A percentile compares a stretch with the other conserved stretches of the same genome.
phyloP scores from a whole-genome alignment of 2,329 filamentous ascomycete species.

The Cytospora schulzeri region DNA sequence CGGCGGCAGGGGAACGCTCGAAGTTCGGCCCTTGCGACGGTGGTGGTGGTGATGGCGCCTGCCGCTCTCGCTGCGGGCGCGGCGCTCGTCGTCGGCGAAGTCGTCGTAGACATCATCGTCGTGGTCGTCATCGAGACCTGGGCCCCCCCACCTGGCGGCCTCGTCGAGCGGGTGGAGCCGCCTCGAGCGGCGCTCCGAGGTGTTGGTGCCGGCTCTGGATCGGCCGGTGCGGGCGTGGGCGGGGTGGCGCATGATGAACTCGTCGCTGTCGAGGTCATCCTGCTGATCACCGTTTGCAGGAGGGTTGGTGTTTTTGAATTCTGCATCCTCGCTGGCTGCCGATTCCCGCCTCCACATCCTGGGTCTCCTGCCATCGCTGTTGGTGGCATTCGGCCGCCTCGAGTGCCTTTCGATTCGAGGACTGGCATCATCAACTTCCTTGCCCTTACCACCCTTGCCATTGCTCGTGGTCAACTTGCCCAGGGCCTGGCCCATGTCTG shows the following conservation, averaged over 20 bases:
- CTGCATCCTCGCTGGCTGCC: neutral
- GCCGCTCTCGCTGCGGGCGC: slow-evolving; percentile 1
- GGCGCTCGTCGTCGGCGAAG: neutral
- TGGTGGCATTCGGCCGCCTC: neutral
- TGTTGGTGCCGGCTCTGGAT: slow-evolving; percentile 10
- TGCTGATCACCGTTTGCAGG: neutral
- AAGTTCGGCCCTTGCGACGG: neutral
- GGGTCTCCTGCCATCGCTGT: slow-evolving; percentile 3
- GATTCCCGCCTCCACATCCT: neutral
- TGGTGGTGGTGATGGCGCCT: neutral
- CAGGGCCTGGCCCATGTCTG: slow-evolving; percentile 45
- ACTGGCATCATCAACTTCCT: neutral
- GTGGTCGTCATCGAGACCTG: neutral
- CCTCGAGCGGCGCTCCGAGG: slow-evolving; percentile 2
- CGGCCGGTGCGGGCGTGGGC: neutral
- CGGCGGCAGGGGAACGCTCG: neutral
- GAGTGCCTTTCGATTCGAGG: neutral
- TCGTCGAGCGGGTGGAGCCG: slow-evolving; percentile 20
- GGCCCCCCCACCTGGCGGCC: neutral
- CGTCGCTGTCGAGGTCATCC: slow-evolving; percentile 11
- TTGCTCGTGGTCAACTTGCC: slow-evolving; percentile 13
- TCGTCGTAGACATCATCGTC: neutral
- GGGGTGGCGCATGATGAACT: slow-evolving; percentile 8
- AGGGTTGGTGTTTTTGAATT: neutral
- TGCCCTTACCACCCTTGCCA: neutral